Percentiles rank a stretch among this genome's conserved stretches.
Evolutionary conservation across 805 yeast species (phyloP).

Genomic region (Spathaspora arborariae): DNA sequence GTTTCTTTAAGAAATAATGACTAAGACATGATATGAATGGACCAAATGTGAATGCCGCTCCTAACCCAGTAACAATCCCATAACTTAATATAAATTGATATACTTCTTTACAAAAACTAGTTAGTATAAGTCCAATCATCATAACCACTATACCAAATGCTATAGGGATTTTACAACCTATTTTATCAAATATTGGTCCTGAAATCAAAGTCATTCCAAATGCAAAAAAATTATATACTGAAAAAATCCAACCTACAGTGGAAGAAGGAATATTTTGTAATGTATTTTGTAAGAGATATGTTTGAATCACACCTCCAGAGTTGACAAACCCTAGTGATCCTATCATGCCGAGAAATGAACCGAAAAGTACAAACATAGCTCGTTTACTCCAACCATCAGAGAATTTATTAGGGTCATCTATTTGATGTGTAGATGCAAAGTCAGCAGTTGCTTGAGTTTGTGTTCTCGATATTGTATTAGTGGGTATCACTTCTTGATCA

Average conservation of each 20-base stretch:
- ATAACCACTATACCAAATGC: conserved; percentile 15
- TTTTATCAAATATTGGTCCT: conserved; percentile 25
- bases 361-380: conserved; percentile 11
- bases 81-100: conserved; percentile 25
- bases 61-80: conserved; percentile 22
- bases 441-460: not conserved
- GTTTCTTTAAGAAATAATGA: conserved; percentile 19
- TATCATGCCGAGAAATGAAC: conserved; percentile 24
- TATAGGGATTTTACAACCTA: conserved; percentile 21
- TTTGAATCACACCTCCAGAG: conserved; percentile 22
- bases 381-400: conserved; percentile 23
- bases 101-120: conserved; percentile 16
- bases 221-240: conserved; percentile 20
- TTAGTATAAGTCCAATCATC: conserved; percentile 18
- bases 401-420: conserved; percentile 21
- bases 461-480: not conserved
- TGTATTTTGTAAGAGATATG: conserved; percentile 14
- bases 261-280: conserved; percentile 13
- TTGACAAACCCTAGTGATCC: conserved; percentile 24
- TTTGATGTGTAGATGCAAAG: conserved; percentile 1
- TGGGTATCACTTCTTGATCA: not conserved
- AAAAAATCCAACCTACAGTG: conserved; percentile 26
- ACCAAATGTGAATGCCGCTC: conserved; percentile 22
- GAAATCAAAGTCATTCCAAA: conserved; percentile 21
- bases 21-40: conserved; percentile 20